Evolutionary conservation across 2,329 filamentous ascomycete genomes (phyloP).

Genomic region (Fusarium poae): DNA sequence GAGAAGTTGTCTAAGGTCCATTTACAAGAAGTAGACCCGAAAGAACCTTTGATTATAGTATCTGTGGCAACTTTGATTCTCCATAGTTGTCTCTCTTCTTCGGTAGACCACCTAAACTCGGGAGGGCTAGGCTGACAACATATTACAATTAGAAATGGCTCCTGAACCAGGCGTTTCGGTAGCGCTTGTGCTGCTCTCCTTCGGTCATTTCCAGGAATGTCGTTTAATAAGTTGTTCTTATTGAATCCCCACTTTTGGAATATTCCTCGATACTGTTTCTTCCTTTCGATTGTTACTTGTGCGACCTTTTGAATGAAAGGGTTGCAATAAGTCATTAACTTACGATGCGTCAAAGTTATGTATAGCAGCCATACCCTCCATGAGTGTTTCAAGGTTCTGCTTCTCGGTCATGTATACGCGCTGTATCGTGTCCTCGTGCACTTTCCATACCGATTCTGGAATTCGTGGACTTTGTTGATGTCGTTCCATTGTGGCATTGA

Average conservation of each 20-base stretch:
- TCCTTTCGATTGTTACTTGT: not conserved
- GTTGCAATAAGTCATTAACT: not conserved
- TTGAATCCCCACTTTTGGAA: not conserved
- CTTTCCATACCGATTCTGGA: not conserved
- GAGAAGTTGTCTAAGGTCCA: not conserved
- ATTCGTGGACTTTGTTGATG: not conserved
- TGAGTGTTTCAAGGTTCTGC: not conserved
- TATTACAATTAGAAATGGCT: not conserved
- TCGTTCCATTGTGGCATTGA: not conserved
- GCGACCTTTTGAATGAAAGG: no score
- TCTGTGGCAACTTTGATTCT: not conserved
- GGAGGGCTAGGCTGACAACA: not conserved
- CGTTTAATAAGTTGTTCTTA: not conserved
- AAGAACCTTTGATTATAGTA: not conserved
- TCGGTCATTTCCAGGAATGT: not conserved
- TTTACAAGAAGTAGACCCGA: accelerated
- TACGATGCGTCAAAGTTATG: not conserved
- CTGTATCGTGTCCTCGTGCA: not conserved
- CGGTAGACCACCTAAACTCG: not conserved
- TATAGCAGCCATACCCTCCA: not conserved
- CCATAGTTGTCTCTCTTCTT: not conserved
- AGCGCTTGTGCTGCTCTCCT: not conserved
- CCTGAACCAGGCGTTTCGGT: no score
- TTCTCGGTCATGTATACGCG: not conserved
- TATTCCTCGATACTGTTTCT: not conserved